These are phyloP conservation scores for Raddia distichophylla DNA, from an alignment of 176 grass and related monocot genomes.

Conservation along the genomic window DNA sequence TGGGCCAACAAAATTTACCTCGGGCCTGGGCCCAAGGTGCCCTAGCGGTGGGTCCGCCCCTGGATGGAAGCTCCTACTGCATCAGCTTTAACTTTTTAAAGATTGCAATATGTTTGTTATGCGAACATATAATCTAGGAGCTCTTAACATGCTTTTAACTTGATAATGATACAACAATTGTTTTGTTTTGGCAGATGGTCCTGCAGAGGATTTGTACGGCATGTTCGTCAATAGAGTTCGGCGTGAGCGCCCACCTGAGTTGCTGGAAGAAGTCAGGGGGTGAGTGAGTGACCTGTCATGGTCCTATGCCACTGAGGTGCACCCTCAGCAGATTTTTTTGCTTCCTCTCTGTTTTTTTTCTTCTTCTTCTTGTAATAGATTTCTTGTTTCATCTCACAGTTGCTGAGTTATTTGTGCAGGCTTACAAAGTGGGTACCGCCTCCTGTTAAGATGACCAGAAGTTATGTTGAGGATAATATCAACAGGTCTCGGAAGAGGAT, in stretches of 20 bases:
- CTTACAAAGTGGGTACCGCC: slow-evolving; percentile 95
- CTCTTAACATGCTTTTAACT: background rate
- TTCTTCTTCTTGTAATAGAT: too few relatives aligned
- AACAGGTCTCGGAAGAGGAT: slow-evolving; percentile 84
- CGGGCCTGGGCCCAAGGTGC: too few relatives aligned
- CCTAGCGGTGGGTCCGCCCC: too few relatives aligned
- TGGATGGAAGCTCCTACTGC: too few relatives aligned
- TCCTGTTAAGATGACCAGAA: slow-evolving; percentile 88
- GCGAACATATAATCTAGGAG: background rate
- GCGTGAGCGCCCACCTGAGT: slow-evolving; percentile 72
- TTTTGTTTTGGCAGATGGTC: slow-evolving; percentile 60
- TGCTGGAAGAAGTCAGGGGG: slow-evolving; percentile 83
- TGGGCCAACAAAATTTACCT: too few relatives aligned
- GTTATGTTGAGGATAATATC: slow-evolving; percentile 76
- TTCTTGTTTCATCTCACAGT: background rate
- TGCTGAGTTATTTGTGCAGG: background rate
- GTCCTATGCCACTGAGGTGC: background rate
- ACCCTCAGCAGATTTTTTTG: background rate
- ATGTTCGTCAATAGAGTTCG: slow-evolving; percentile 84
- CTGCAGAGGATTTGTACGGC: slow-evolving; percentile 92
- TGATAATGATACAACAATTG: background rate
- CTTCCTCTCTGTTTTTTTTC: too few relatives aligned
- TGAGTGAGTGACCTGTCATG: background rate
- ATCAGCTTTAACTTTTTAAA: background rate
- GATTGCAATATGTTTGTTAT: background rate